Conservation (phyloP, 352 stramenopile species). For the Pythium sukuiense region DNA sequence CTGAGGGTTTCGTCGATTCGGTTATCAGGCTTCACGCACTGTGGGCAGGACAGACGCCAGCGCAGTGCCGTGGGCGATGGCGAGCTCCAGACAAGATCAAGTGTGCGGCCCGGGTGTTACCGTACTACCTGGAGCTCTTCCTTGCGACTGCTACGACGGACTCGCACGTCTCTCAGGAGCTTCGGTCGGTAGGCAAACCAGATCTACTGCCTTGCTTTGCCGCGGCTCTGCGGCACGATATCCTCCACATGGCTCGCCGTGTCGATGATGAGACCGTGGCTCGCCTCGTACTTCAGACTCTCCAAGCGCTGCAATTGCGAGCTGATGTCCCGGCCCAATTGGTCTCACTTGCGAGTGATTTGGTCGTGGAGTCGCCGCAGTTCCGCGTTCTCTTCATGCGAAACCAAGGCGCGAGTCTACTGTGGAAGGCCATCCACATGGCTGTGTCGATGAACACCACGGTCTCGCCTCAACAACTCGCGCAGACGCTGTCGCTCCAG, state of each 20-base stretch:
- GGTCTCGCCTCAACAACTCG: slow-evolving; percentile 5
- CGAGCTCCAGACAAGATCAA: slow-evolving; percentile 18
- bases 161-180: neutral
- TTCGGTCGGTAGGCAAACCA: neutral
- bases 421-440: slow-evolving; percentile 56
- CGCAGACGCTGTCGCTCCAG: slow-evolving; percentile 9
- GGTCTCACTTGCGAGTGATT: slow-evolving; percentile 43
- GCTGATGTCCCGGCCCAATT: slow-evolving; percentile 36
- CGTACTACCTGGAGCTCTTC: slow-evolving; percentile 28
- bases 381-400: slow-evolving; percentile 51
- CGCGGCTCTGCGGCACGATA: slow-evolving; percentile 34
- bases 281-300: slow-evolving; percentile 45
- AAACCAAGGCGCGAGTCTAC: slow-evolving; percentile 35
- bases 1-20: slow-evolving; percentile 34
- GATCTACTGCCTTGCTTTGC: slow-evolving; percentile 38
- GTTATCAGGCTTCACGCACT: slow-evolving; percentile 40
- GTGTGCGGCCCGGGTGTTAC: slow-evolving; percentile 10
- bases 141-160: slow-evolving; percentile 15
- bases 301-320: slow-evolving; percentile 45
- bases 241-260: slow-evolving; percentile 38
- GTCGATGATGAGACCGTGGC: slow-evolving; percentile 41
- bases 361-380: slow-evolving; percentile 31
- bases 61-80: slow-evolving; percentile 12
- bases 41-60: slow-evolving; percentile 9
- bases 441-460: slow-evolving; percentile 8